These are phyloP conservation scores for Linnemannia hyalina DNA, from an alignment of 192 early-diverging fungal species.

Conservation along the genomic window DNA sequence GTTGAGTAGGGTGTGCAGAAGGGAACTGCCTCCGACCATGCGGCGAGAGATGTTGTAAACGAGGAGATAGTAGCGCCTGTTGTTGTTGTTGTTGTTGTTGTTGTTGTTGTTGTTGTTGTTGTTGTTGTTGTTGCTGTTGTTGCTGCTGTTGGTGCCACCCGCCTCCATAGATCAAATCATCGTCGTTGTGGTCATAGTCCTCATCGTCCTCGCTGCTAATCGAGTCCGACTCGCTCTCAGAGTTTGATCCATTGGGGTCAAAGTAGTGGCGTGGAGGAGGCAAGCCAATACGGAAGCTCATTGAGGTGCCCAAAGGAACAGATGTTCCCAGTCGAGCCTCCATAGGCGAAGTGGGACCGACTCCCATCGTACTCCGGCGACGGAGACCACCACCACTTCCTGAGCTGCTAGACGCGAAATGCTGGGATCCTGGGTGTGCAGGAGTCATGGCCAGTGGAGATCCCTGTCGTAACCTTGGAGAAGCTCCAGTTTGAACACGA, in stretches of 20 bases:
- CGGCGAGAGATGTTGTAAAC: neutral
- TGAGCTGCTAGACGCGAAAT: neutral
- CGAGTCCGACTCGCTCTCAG: conserved; percentile 51
- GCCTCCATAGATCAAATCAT: conserved; percentile 30
- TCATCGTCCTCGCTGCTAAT: conserved; percentile 53
- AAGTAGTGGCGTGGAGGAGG: conserved; percentile 44
- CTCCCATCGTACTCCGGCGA: conserved; percentile 1
- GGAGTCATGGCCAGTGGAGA: conserved; percentile 12
- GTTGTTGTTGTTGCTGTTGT: neutral
- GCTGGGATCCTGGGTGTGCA: conserved; percentile 8
- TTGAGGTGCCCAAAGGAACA: conserved; percentile 34
- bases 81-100: conserved; percentile 13
- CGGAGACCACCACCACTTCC: neutral
- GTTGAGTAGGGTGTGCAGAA: conserved; percentile 4
- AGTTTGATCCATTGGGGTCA: conserved; percentile 27
- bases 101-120: conserved; percentile 12
- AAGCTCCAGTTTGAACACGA: conserved; percentile 28
- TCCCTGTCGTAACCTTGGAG: conserved; percentile 36
- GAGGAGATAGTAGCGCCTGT: neutral
- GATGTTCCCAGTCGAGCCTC: conserved; percentile 38
- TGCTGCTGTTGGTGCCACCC: conserved; percentile 4
- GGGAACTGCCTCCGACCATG: neutral
- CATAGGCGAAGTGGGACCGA: conserved; percentile 18
- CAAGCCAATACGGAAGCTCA: conserved; percentile 48
- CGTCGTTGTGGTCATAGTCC: conserved; percentile 43